Conservation (phyloP, 2,329 filamentous ascomycete species). For the Aspergillus sp. region DNA sequence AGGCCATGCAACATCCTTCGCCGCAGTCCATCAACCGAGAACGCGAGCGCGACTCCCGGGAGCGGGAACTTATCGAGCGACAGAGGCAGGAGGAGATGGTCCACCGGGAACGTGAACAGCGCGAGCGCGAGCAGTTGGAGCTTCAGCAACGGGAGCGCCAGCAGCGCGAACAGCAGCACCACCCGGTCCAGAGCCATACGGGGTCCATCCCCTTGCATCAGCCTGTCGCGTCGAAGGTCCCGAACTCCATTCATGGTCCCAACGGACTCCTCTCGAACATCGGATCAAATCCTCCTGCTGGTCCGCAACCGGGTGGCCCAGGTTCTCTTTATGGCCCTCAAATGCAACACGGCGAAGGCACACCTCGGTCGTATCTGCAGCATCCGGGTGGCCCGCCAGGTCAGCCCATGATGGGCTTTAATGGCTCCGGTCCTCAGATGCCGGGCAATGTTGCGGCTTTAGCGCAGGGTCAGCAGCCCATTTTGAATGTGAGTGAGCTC, state of each 20-base stretch:
- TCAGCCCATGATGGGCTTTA: slow-evolving; percentile 52
- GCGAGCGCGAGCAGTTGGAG: slow-evolving; percentile 54
- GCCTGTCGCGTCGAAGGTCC: slow-evolving; percentile 78
- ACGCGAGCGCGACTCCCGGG: slow-evolving; percentile 52
- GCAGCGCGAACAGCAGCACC: slow-evolving; percentile 59
- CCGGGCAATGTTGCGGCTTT: slow-evolving; percentile 57
- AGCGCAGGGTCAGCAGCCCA: slow-evolving; percentile 79
- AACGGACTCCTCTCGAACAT: slow-evolving; percentile 81
- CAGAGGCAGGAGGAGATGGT: slow-evolving; percentile 57
- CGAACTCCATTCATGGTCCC: slow-evolving; percentile 84
- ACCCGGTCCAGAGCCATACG: slow-evolving; percentile 81
- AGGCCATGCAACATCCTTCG: slow-evolving; percentile 44
- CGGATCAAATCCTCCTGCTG: slow-evolving; percentile 57
- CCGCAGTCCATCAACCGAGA: slow-evolving; percentile 43
- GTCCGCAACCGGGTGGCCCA: slow-evolving; percentile 58
- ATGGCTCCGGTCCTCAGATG: slow-evolving; percentile 44
- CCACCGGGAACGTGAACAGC: slow-evolving; percentile 56
- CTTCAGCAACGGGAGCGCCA: slow-evolving; percentile 58
- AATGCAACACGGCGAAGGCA: slow-evolving; percentile 57
- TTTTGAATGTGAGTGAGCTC: slow-evolving; percentile 58
- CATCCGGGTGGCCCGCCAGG: slow-evolving; percentile 57
- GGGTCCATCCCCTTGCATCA: slow-evolving; percentile 91
- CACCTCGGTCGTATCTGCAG: slow-evolving; percentile 60
- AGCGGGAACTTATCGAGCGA: slow-evolving; percentile 52
- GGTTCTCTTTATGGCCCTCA: slow-evolving; percentile 69